phyloP scores from a whole-genome alignment of 768 basidiomycete species.

The Termitomyces sp. region DNA sequence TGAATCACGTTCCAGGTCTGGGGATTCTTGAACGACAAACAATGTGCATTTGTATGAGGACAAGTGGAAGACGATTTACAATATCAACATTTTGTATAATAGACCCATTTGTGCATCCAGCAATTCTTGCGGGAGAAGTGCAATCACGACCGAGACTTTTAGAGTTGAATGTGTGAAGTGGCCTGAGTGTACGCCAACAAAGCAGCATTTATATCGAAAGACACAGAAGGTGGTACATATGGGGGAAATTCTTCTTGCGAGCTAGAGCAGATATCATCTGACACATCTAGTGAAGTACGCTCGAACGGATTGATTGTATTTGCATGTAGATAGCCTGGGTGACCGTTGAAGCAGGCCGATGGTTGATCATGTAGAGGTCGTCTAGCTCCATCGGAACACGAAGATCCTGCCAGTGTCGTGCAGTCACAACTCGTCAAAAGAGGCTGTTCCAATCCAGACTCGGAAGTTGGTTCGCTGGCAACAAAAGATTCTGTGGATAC shows the following conservation, averaged over 20 bases:
- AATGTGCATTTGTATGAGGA: neutral
- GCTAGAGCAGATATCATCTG: neutral
- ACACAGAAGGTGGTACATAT: conserved; percentile 1
- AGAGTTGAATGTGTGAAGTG: neutral
- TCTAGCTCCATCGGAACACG: neutral
- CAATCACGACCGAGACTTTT: neutral
- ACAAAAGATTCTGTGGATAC: neutral
- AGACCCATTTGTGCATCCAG: neutral
- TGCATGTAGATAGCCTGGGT: neutral
- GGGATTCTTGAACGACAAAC: conserved; percentile 30
- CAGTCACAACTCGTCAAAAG: neutral
- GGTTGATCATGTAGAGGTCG: neutral
- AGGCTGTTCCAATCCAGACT: neutral
- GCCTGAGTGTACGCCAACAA: conserved; percentile 5
- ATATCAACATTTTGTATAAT: conserved; percentile 10
- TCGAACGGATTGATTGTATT: neutral
- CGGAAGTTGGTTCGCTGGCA: neutral
- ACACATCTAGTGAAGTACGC: neutral
- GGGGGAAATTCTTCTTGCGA: conserved; percentile 6
- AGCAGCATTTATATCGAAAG: conserved; percentile 15
- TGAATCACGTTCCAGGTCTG: conserved; percentile 40
- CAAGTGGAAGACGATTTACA: conserved; percentile 3
- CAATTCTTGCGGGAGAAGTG: neutral
- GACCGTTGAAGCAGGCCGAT: neutral
- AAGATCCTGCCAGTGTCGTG: neutral